These are phyloP conservation scores for Casaregolazyma lundiana DNA, from an alignment of 1,139 yeast genomes.

Conservation along the genomic window DNA sequence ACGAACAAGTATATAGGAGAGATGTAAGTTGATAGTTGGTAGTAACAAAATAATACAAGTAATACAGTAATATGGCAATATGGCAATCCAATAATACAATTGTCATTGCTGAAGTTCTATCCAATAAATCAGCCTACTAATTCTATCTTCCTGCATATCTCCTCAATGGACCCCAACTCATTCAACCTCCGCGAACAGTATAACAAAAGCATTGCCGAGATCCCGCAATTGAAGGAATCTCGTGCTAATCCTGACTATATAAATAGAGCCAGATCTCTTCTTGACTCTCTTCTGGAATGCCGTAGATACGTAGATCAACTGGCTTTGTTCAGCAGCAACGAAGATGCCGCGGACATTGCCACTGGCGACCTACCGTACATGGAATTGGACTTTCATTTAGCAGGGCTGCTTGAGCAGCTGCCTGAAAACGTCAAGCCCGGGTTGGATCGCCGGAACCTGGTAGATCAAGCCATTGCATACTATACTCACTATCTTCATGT, in stretches of 20 bases:
- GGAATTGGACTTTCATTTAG: slow-evolving; percentile 47
- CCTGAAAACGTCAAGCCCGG: slow-evolving; percentile 14
- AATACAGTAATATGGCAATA: too few relatives aligned
- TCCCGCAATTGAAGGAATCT: not conserved
- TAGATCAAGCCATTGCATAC: slow-evolving; percentile 20
- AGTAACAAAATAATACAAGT: too few relatives aligned
- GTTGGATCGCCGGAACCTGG: slow-evolving; percentile 16
- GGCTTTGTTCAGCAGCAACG: slow-evolving; percentile 56
- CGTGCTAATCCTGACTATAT: slow-evolving; percentile 18
- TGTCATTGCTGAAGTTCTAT: too few relatives aligned
- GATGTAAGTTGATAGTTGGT: too few relatives aligned
- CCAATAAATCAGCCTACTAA: too few relatives aligned
- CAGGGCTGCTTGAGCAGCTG: slow-evolving; percentile 29
- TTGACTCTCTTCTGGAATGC: slow-evolving; percentile 17
- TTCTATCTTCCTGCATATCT: not conserved
- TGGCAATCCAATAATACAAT: too few relatives aligned
- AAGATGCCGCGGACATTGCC: slow-evolving; percentile 50
- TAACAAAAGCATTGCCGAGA: not conserved
- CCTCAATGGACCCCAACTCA: not conserved
- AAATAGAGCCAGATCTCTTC: slow-evolving; percentile 16
- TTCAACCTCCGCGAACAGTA: not conserved
- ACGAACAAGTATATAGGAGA: too few relatives aligned
- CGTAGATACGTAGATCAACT: slow-evolving; percentile 29
- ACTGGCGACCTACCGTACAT: slow-evolving; percentile 52
- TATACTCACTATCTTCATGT: slow-evolving; percentile 26